Evolutionary conservation across 495 filamentous ascomycete genomes (phyloP).

Genomic region (Letharia lupina): DNA sequence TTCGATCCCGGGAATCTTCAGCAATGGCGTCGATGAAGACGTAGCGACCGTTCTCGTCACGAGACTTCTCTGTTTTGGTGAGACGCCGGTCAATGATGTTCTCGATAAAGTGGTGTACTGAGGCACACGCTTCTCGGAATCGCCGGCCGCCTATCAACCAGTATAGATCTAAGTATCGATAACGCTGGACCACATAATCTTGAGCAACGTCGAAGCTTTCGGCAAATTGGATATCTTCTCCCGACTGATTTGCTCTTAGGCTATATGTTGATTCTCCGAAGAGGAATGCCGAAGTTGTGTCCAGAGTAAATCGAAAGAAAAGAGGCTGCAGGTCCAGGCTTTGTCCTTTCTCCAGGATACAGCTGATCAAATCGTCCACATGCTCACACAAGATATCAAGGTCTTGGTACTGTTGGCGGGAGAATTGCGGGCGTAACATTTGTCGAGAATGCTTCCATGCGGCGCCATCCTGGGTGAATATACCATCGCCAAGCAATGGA

Average conservation of each 20-base stretch:
- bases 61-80: too few relatives aligned
- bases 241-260: too few relatives aligned
- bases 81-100: too few relatives aligned
- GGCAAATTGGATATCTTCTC: too few relatives aligned
- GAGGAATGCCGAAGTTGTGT: too few relatives aligned
- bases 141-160: too few relatives aligned
- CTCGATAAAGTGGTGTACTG: too few relatives aligned
- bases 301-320: conserved; percentile 43
- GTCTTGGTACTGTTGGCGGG: conserved; percentile 24
- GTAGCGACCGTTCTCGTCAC: conserved; percentile 7
- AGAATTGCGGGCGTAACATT: conserved; percentile 41
- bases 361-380: conserved; percentile 18
- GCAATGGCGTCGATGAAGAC: conserved; percentile 28
- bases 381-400: conserved; percentile 18
- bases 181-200: too few relatives aligned
- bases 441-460: conserved; percentile 27
- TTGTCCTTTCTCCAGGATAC: conserved; percentile 11
- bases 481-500: conserved; percentile 43
- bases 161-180: too few relatives aligned
- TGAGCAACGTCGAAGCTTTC: too few relatives aligned
- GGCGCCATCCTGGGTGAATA: conserved; percentile 47
- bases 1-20: conserved; percentile 24
- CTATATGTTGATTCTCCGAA: too few relatives aligned
- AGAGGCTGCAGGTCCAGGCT: conserved; percentile 42
- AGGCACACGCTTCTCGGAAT: too few relatives aligned